Percentiles rank a stretch among this genome's conserved stretches.
Conservation (phyloP, 805 yeast genomes). For the Metschnikowia shivogae region DNA sequence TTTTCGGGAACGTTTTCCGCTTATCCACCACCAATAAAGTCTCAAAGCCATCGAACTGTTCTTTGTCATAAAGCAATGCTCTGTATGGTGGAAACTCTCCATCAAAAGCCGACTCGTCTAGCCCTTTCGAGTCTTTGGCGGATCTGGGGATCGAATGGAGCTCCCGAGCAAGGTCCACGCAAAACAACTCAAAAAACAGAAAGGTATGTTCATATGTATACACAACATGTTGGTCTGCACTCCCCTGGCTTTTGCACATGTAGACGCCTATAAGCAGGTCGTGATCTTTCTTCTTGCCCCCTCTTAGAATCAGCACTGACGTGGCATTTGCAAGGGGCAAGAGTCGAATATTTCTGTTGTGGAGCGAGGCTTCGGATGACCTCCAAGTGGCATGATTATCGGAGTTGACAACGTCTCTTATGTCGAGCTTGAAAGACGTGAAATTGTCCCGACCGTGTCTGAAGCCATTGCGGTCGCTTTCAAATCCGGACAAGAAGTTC, state of each 20-base stretch:
- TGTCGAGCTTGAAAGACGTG: slow-evolving; percentile 9
- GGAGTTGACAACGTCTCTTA: slow-evolving; percentile 7
- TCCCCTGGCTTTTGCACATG: slow-evolving; percentile 13
- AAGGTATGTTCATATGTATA: slow-evolving; percentile 35
- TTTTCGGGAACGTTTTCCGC: slow-evolving; percentile 12
- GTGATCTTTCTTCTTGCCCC: background rate
- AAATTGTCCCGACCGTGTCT: background rate
- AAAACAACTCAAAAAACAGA: slow-evolving; percentile 24
- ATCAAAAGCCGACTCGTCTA: slow-evolving; percentile 55
- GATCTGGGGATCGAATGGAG: slow-evolving; percentile 49
- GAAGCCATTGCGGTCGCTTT: slow-evolving; percentile 32
- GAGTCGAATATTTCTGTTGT: slow-evolving; percentile 1
- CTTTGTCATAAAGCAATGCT: slow-evolving; percentile 40
- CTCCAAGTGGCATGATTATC: slow-evolving; percentile 11
- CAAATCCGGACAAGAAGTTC: slow-evolving; percentile 54
- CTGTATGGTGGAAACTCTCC: slow-evolving; percentile 47
- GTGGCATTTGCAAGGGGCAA: slow-evolving; percentile 11
- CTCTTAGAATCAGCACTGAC: slow-evolving; percentile 13
- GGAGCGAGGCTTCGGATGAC: background rate
- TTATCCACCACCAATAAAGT: slow-evolving; percentile 45
- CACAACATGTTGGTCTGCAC: slow-evolving; percentile 23
- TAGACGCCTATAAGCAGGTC: slow-evolving; percentile 2
- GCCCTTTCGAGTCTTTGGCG: slow-evolving; percentile 23
- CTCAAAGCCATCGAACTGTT: slow-evolving; percentile 42
- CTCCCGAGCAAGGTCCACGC: slow-evolving; percentile 9